A percentile compares a stretch with the other conserved stretches of the same genome.
Evolutionary conservation across 352 stramenopile species (phyloP).

Genomic region (Achlya hypogyna): DNA sequence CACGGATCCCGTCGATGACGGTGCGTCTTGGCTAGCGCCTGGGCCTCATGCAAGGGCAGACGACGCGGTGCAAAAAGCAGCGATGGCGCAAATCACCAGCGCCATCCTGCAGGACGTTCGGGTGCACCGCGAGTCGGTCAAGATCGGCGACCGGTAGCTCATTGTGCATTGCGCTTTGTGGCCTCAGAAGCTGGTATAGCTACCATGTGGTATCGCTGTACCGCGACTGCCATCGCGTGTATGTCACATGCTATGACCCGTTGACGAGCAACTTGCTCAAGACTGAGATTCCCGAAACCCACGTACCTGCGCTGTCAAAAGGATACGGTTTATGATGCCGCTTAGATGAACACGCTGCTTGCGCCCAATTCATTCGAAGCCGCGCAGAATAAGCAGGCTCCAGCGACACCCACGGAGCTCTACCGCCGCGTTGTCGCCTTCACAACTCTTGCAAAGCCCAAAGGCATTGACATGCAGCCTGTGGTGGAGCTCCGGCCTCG

Average conservation of each 20-base stretch:
- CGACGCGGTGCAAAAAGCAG: constrained; percentile 5
- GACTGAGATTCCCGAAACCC: constrained; percentile 36
- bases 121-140: constrained; percentile 47
- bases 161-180: background rate
- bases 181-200: background rate
- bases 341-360: constrained; percentile 42
- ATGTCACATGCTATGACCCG: constrained; percentile 58
- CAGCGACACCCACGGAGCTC: constrained; percentile 40
- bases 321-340: background rate
- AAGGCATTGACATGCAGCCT: background rate
- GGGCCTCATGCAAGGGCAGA: constrained; percentile 16
- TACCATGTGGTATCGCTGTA: constrained; percentile 55
- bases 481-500: constrained; percentile 15
- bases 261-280: constrained; percentile 41
- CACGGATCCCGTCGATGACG: constrained; percentile 25
- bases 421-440: constrained; percentile 44
- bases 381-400: constrained; percentile 33
- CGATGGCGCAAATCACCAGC: constrained; percentile 44
- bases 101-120: constrained; percentile 49
- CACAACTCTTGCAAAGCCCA: constrained; percentile 6
- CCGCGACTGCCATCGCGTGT: constrained; percentile 62
- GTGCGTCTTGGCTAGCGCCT: background rate
- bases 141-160: constrained; percentile 29
- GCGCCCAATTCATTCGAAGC: constrained; percentile 52
- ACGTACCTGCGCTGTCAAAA: constrained; percentile 20